Evolutionary conservation across 2,329 filamentous ascomycete species (phyloP).

Genomic region (Sclerotinia glacialis): DNA sequence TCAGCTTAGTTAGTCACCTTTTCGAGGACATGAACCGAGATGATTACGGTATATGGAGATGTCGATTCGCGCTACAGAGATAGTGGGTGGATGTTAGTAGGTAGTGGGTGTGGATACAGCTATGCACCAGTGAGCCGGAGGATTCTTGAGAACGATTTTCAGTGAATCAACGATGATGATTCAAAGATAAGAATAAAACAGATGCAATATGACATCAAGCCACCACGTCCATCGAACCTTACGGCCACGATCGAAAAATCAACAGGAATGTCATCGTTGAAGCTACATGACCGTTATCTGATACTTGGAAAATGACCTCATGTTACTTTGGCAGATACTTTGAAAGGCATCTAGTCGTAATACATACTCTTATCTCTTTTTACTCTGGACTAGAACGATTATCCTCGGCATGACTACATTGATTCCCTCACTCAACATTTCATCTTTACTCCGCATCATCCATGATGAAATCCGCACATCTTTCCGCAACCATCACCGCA

Average conservation of each 20-base stretch:
- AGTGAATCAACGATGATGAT: neutral
- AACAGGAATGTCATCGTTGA: neutral
- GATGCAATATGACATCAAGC: neutral
- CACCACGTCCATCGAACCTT: neutral
- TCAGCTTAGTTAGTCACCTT: neutral
- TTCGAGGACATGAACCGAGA: neutral
- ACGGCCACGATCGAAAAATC: neutral
- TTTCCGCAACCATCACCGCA: constrained; percentile 33
- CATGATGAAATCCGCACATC: constrained; percentile 20
- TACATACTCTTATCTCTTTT: too few relatives aligned
- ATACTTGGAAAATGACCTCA: neutral
- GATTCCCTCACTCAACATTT: neutral
- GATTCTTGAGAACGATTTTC: neutral
- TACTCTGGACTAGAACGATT: neutral
- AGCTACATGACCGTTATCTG: neutral
- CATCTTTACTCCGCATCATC: neutral
- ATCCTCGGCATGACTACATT: neutral
- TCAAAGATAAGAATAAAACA: neutral
- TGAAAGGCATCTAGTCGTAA: neutral
- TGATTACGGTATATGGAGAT: neutral
- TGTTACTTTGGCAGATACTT: neutral
- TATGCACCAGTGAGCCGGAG: neutral
- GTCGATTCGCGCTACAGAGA: too few relatives aligned
- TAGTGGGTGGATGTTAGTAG: neutral
- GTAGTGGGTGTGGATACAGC: neutral